Conservation (phyloP, 257 asterid genomes). For the Solanum chilense region DNA sequence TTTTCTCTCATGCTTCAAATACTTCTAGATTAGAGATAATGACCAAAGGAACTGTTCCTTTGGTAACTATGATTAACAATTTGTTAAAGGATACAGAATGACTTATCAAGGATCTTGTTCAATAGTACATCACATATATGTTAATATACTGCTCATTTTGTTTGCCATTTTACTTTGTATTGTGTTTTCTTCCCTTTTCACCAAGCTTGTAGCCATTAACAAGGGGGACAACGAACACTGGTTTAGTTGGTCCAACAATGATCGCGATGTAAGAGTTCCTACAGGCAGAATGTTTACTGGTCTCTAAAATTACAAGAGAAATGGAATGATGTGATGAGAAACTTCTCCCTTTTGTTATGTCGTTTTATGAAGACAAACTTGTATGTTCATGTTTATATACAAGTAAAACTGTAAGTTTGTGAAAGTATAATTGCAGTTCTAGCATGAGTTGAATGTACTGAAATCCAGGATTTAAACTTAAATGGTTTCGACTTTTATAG, state of each 20-base stretch:
- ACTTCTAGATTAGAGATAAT: slow-evolving; percentile 81
- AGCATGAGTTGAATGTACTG: background rate
- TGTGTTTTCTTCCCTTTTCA: background rate
- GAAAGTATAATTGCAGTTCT: background rate
- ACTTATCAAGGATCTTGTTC: background rate
- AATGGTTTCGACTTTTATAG: background rate
- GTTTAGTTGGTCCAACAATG: background rate
- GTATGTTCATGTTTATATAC: background rate
- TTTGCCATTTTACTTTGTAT: background rate
- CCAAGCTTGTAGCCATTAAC: background rate
- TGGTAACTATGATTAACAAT: slow-evolving; percentile 69
- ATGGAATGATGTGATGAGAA: background rate
- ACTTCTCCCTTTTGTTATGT: background rate
- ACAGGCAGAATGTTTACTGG: background rate
- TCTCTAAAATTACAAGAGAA: background rate
- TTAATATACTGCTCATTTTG: background rate
- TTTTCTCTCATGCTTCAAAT: slow-evolving; percentile 65
- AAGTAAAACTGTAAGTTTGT: background rate
- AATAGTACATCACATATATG: background rate
- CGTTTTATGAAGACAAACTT: background rate
- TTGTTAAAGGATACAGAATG: slow-evolving; percentile 57
- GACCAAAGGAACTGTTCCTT: slow-evolving; percentile 81
- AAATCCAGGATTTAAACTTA: background rate
- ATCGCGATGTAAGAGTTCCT: background rate
- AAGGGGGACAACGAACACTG: background rate